These are phyloP conservation scores for Urostyla sp. DNA, from an alignment of 73 alveolate species.

Conservation along the genomic window DNA sequence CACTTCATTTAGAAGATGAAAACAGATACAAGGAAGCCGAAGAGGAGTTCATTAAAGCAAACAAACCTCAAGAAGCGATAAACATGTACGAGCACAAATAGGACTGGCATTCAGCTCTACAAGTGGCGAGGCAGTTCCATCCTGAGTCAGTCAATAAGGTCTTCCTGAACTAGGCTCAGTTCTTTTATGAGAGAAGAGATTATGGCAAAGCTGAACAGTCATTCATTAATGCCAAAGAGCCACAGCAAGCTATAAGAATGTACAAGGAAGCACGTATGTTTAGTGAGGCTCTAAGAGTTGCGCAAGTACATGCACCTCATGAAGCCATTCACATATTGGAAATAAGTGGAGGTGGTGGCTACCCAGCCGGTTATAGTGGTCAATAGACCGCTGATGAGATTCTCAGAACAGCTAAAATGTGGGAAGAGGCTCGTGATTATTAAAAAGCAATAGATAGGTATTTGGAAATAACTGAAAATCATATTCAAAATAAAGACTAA, in stretches of 20 bases:
- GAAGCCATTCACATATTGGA: conserved; percentile 89
- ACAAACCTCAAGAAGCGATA: conserved; percentile 99
- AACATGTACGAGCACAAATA: conserved; percentile 99
- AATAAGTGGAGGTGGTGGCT: conserved; percentile 68
- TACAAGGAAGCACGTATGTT: conserved; percentile 89
- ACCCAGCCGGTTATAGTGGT: conserved; percentile 58
- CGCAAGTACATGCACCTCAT: conserved; percentile 98
- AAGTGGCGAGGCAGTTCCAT: conserved; percentile 97
- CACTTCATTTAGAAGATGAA: conserved; percentile 97
- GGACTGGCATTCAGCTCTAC: conserved; percentile 98
- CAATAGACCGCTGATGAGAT: conserved; percentile 82
- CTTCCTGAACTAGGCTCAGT: conserved; percentile 92
- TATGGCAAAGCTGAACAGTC: conserved; percentile 96
- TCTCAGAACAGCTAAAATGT: conserved; percentile 92
- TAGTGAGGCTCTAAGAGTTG: conserved; percentile 95
- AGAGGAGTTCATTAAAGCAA: conserved; percentile 98
- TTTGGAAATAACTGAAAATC: conserved; percentile 91
- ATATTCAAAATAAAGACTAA: conserved; percentile 87
- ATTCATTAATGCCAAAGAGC: conserved; percentile 95
- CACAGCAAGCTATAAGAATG: conserved; percentile 94
- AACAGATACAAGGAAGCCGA: conserved; percentile 99
- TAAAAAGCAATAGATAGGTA: conserved; percentile 95
- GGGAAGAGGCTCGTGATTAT: conserved; percentile 97
- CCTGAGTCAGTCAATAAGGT: conserved; percentile 90
- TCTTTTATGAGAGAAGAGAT: conserved; percentile 94